Evolutionary conservation across 2,329 filamentous ascomycete genomes (phyloP).

Genomic region (Cercospora citrullina): DNA sequence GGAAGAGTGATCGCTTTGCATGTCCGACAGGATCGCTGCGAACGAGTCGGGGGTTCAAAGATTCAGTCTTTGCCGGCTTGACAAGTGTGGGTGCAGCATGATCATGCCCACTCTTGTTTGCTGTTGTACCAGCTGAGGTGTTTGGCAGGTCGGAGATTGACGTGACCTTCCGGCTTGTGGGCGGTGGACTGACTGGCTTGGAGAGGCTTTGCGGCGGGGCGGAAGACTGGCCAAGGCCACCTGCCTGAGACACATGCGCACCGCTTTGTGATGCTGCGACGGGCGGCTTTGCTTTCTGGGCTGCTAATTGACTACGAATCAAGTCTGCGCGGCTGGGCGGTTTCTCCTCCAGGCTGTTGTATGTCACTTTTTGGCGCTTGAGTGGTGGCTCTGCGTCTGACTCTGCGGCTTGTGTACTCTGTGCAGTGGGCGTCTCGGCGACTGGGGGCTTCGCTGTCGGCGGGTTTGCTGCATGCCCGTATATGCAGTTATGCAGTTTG

Average conservation of each 20-base stretch:
- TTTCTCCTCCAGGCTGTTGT: slow-evolving; percentile 33
- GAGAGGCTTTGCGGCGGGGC: slow-evolving; percentile 23
- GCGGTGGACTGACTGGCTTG: slow-evolving; percentile 29
- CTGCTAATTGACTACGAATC: slow-evolving; percentile 30
- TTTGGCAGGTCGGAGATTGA: slow-evolving; percentile 3
- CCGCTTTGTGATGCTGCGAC: slow-evolving; percentile 14
- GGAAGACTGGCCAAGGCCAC: neutral
- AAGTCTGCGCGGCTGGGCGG: slow-evolving; percentile 35
- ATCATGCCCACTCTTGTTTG: slow-evolving; percentile 19
- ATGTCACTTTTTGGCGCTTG: slow-evolving; percentile 37
- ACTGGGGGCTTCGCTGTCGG: neutral
- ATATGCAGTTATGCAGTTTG: slow-evolving; percentile 58
- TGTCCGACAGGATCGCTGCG: slow-evolving; percentile 48
- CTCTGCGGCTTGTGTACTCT: slow-evolving; percentile 7
- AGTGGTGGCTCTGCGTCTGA: slow-evolving; percentile 22
- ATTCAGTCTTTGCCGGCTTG: slow-evolving; percentile 28
- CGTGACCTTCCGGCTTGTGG: slow-evolving; percentile 15
- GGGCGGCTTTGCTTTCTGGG: slow-evolving; percentile 13
- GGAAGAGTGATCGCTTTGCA: slow-evolving; percentile 38
- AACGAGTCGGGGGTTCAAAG: slow-evolving; percentile 67
- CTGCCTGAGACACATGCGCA: slow-evolving; percentile 9
- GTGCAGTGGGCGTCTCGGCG: neutral
- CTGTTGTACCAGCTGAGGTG: slow-evolving; percentile 10
- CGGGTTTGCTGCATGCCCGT: slow-evolving; percentile 47
- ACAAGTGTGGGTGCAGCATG: neutral